Conservation (phyloP, 306 rosid species). For the Lablab purpureus region DNA sequence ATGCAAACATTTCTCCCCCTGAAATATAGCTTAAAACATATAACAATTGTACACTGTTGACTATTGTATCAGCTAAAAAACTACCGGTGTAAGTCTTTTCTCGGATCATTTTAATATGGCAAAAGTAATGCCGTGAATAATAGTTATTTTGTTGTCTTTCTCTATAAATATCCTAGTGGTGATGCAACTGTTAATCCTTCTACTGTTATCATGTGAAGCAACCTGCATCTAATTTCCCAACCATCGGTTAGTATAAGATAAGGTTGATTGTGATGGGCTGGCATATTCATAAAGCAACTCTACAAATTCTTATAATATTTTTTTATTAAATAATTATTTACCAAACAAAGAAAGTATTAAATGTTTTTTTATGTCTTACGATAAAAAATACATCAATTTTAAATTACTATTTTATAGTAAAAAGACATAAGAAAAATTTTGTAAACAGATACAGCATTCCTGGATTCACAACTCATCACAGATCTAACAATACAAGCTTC, state of each 20-base stretch:
- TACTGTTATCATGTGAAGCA: constrained; percentile 28
- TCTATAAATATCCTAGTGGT: constrained; percentile 15
- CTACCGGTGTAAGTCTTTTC: neutral
- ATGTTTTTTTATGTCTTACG: neutral
- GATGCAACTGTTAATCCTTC: neutral
- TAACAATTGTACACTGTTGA: neutral
- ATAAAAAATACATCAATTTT: neutral
- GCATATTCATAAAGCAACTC: neutral
- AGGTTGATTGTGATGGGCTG: constrained; percentile 19
- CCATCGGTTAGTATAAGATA: constrained; percentile 14
- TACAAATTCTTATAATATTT: neutral
- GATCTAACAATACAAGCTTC: constrained; percentile 25
- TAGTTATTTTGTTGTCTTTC: neutral
- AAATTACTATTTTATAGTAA: neutral
- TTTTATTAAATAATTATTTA: neutral
- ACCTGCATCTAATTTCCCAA: constrained; percentile 5
- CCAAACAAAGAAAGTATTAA: neutral
- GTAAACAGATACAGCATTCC: neutral
- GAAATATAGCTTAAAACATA: too few relatives aligned
- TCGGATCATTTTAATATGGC: neutral
- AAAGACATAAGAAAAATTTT: neutral
- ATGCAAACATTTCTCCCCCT: too few relatives aligned
- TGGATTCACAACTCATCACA: neutral
- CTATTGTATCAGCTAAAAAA: neutral
- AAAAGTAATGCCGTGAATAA: neutral